A percentile compares a stretch with the other conserved stretches of the same genome.
Conservation (phyloP, 805 yeast genomes). For the Zygoascus ofunaensis region DNA sequence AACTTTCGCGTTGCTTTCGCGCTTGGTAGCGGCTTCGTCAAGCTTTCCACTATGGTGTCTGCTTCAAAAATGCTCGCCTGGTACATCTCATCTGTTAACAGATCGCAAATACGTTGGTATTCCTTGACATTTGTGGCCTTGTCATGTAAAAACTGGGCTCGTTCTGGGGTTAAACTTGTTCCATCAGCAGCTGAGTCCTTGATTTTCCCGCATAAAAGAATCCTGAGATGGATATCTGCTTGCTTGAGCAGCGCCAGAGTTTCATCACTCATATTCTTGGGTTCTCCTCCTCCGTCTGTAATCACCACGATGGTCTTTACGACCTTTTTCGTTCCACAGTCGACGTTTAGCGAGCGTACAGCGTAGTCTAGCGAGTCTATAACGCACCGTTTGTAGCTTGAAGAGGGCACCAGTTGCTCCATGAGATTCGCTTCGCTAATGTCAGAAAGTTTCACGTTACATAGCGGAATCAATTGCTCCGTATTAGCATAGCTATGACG, state of each 20-base stretch:
- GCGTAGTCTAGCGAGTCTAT: conserved; percentile 28
- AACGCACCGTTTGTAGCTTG: conserved; percentile 9
- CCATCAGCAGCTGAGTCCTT: conserved; percentile 5
- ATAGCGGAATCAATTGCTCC: conserved; percentile 10
- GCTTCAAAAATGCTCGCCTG: conserved; percentile 1
- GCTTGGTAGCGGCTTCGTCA: conserved; percentile 15
- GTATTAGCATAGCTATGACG: conserved; percentile 18
- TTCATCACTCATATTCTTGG: conserved; percentile 4
- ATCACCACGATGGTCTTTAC: conserved; percentile 33
- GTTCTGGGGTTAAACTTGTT: background rate
- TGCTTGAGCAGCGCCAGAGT: conserved; percentile 9
- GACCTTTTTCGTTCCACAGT: conserved; percentile 26
- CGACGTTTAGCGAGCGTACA: conserved; percentile 25
- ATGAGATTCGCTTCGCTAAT: background rate
- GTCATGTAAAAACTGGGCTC: background rate
- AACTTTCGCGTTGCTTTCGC: background rate
- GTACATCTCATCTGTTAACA: background rate
- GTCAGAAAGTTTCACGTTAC: background rate
- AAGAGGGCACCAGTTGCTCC: background rate
- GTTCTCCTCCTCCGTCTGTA: conserved; percentile 20
- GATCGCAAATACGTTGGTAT: background rate
- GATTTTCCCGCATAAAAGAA: conserved; percentile 14
- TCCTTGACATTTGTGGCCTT: background rate
- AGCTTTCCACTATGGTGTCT: background rate
- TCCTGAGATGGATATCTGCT: conserved; percentile 11